Conservation (phyloP, 2,329 filamentous ascomycete genomes). For the Trichoderma sp. region DNA sequence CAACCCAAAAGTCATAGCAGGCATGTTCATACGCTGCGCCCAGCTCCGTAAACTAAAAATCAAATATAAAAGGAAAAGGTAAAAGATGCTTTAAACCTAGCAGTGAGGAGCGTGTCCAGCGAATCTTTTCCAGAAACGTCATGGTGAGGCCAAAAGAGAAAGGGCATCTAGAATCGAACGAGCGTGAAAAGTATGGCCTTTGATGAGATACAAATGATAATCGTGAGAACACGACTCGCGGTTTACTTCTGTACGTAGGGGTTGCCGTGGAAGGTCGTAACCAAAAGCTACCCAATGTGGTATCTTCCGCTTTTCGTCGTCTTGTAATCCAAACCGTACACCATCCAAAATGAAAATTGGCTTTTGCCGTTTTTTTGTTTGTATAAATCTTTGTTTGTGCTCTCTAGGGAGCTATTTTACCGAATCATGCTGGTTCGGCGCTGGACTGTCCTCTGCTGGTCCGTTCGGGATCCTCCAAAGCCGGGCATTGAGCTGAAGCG, state of each 20-base stretch:
- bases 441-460: constrained; percentile 39
- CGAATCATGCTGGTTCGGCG: constrained; percentile 46
- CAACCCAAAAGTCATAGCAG: constrained; percentile 17
- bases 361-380: not conserved
- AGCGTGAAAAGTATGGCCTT: constrained; percentile 13
- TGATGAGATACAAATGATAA: constrained; percentile 17
- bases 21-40: constrained; percentile 14
- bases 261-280: constrained; percentile 19
- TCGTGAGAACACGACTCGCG: constrained; percentile 5
- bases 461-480: constrained; percentile 48
- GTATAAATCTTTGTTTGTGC: constrained; percentile 10
- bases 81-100: constrained; percentile 2
- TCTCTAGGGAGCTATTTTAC: constrained; percentile 26
- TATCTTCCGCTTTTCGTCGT: constrained; percentile 23
- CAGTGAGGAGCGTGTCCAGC: not conserved
- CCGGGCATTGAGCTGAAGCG: constrained; percentile 59
- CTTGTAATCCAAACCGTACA: constrained; percentile 30
- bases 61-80: not conserved
- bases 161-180: not conserved
- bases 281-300: constrained; percentile 10
- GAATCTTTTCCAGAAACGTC: not conserved
- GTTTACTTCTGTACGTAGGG: not conserved
- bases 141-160: not conserved
- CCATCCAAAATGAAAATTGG: constrained; percentile 12
- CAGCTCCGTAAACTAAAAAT: constrained; percentile 12